A percentile compares a stretch with the other conserved stretches of the same genome.
Conservation (phyloP, 1,139 yeast genomes). For the Hyphopichia pseudoburtonii region DNA sequence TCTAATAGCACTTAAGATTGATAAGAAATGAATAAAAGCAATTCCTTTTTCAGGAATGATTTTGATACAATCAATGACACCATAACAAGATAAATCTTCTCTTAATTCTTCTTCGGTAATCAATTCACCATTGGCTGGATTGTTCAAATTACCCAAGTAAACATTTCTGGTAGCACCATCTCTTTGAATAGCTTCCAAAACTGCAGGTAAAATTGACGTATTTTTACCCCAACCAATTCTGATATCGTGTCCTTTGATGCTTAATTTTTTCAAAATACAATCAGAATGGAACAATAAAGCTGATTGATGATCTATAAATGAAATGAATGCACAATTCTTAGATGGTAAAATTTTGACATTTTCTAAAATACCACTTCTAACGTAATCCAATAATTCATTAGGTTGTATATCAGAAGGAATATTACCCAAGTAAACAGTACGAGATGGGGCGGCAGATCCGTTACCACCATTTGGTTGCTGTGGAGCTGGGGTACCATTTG, state of each 20-base stretch:
- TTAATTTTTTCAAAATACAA: slow-evolving; percentile 56
- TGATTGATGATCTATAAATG: slow-evolving; percentile 61
- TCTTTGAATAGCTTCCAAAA: slow-evolving; percentile 70
- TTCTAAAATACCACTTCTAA: slow-evolving; percentile 88
- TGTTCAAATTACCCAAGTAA: slow-evolving; percentile 71
- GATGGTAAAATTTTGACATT: slow-evolving; percentile 57
- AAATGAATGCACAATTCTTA: slow-evolving; percentile 61
- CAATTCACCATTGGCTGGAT: slow-evolving; percentile 43
- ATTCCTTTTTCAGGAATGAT: slow-evolving; percentile 59
- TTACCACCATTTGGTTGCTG: slow-evolving; percentile 11
- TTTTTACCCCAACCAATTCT: slow-evolving; percentile 73
- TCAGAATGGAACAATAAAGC: slow-evolving; percentile 63
- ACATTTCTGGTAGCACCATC: slow-evolving; percentile 93
- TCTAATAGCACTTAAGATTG: slow-evolving; percentile 56
- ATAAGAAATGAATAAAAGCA: slow-evolving; percentile 61
- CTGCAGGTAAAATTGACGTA: slow-evolving; percentile 64
- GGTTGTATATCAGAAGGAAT: slow-evolving; percentile 81
- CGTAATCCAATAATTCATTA: slow-evolving; percentile 82
- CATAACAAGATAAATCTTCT: slow-evolving; percentile 51
- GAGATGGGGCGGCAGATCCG: slow-evolving; percentile 56
- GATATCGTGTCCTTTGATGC: slow-evolving; percentile 56
- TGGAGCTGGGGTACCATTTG: slow-evolving; percentile 5
- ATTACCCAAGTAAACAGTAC: slow-evolving; percentile 90
- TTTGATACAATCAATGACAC: slow-evolving; percentile 57
- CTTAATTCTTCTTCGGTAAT: slow-evolving; percentile 59